Evolutionary conservation across 2,329 filamentous ascomycete species (phyloP).

Genomic region (Bipolaris bicolor): DNA sequence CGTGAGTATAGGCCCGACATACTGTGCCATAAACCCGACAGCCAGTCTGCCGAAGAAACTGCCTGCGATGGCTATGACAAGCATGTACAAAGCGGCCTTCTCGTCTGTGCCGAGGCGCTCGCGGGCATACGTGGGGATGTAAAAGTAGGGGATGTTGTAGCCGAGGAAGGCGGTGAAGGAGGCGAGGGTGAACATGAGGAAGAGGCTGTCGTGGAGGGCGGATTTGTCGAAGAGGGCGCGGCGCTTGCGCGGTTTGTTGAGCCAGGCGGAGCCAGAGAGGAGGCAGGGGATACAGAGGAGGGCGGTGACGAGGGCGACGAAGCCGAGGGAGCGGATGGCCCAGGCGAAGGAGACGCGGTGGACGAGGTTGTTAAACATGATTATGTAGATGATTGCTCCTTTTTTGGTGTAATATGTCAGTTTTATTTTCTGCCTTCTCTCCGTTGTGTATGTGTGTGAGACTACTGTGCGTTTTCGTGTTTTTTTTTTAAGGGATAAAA

Average conservation of each 20-base stretch:
- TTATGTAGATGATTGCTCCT: conserved; percentile 46
- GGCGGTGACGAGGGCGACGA: conserved; percentile 40
- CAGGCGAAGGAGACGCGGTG: conserved; percentile 41
- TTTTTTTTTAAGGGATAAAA: too few species aligned
- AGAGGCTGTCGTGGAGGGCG: conserved; percentile 42
- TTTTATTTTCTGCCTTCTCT: neutral
- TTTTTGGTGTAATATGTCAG: neutral
- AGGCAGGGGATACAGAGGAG: conserved; percentile 45
- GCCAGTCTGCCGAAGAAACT: conserved; percentile 46
- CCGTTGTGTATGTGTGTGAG: too few species aligned
- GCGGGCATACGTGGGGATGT: conserved; percentile 45
- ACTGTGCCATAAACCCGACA: conserved; percentile 41
- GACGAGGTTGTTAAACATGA: conserved; percentile 44
- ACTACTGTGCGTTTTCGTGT: too few species aligned
- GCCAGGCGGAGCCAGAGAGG: conserved; percentile 37
- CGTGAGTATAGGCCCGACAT: conserved; percentile 40
- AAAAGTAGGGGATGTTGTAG: conserved; percentile 49
- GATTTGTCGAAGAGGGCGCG: conserved; percentile 43
- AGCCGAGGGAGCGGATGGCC: conserved; percentile 46
- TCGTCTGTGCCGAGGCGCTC: conserved; percentile 39
- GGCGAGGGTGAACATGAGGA: conserved; percentile 44
- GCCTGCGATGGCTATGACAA: conserved; percentile 41
- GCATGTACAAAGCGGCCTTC: conserved; percentile 40
- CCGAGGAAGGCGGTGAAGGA: conserved; percentile 46
- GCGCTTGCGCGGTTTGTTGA: conserved; percentile 38